Evolutionary conservation across 2,329 filamentous ascomycete species (phyloP).

Genomic region (Ascochyta viciae-villosae): DNA sequence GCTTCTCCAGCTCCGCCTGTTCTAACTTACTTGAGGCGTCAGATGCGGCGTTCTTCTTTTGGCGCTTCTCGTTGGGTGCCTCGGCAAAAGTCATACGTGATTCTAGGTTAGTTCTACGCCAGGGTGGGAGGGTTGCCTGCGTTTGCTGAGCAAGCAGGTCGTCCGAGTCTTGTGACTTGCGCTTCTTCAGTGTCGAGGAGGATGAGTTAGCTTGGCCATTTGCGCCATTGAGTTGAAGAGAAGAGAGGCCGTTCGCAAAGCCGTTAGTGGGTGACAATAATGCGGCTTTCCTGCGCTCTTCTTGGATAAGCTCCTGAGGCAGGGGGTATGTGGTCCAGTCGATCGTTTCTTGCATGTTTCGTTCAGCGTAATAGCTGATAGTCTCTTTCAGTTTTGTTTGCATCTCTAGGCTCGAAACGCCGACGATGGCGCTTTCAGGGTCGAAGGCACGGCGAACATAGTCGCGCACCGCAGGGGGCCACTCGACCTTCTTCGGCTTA

Average conservation of each 20-base stretch:
- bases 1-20: conserved; percentile 83
- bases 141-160: conserved; percentile 58
- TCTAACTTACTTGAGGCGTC: conserved; percentile 84
- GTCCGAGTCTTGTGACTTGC: conserved; percentile 74
- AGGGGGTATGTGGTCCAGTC: conserved; percentile 86
- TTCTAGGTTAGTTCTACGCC: conserved; percentile 76
- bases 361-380: conserved; percentile 82
- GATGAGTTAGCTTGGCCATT: conserved; percentile 40
- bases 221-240: conserved; percentile 24
- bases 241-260: conserved; percentile 37
- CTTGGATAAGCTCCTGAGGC: conserved; percentile 81
- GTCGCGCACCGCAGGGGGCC: conserved; percentile 80
- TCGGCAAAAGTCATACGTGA: conserved; percentile 74
- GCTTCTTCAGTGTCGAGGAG: conserved; percentile 73
- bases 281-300: conserved; percentile 58
- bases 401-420: conserved; percentile 68
- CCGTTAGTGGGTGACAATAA: conserved; percentile 28
- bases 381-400: conserved; percentile 84
- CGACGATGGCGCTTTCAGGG: conserved; percentile 64
- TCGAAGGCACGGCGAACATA: conserved; percentile 93
- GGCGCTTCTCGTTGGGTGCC: conserved; percentile 54
- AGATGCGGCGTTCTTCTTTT: conserved; percentile 55
- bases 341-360: conserved; percentile 71
- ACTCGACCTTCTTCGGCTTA: conserved; percentile 70
- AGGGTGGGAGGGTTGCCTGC: conserved; percentile 65